Base-by-base conservation (phyloP, 2,329 filamentous ascomycete species). In the Cercospora sesami region DNA sequence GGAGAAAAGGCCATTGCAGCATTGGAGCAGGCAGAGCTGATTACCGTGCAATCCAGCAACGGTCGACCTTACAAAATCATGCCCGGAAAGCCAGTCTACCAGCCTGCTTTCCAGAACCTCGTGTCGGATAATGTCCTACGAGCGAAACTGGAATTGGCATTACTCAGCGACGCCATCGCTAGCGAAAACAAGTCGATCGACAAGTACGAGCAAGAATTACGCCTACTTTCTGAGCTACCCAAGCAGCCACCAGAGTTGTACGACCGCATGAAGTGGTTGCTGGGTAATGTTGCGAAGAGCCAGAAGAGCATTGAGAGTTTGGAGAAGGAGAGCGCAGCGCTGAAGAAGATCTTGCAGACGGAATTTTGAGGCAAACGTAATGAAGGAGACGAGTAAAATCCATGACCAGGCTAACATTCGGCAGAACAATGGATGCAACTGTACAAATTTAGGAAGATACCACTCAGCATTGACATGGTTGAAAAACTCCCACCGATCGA, bases 51-150 rank as follows among this genome's bases (percentile, higher is more conserved):
- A 28, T 88, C 88, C 4, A 82, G 85, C 60, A 90, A 91, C 57
- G 94, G 95, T 0, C 89, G 93, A 0, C 94, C 95, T 0, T 87
- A 89, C 66, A 84, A 84, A 33, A 91, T 98, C 78, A 89, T 86
- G 64, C 90, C 93, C 0, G 93, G 93, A 23, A 93, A 92, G 76
- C 94, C 94, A 0, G 90, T 98, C 28, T 96, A 94, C 79, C 88
- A 89, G 67, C 89, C 94, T 1, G 94, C 94, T 0, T 98, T 98
- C 81, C 85, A 86, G 68, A 83, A 87, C 42, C 81, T 97, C 42
- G 85, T 89, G 0, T 81, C 87, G 57, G 94, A 97, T 76, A 83
- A 85, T 6, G 92, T 93, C 0, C 83, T 97, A 51, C 85, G 85
- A 51, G 90, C 91, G 39, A 87, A 89, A 71, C 86, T 97, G 68